Percentiles rank a stretch among this genome's conserved stretches.
Evolutionary conservation across 225 moss, liverwort and hornwort genomes (phyloP).

Genomic region (Rhytidiadelphus loreus): DNA sequence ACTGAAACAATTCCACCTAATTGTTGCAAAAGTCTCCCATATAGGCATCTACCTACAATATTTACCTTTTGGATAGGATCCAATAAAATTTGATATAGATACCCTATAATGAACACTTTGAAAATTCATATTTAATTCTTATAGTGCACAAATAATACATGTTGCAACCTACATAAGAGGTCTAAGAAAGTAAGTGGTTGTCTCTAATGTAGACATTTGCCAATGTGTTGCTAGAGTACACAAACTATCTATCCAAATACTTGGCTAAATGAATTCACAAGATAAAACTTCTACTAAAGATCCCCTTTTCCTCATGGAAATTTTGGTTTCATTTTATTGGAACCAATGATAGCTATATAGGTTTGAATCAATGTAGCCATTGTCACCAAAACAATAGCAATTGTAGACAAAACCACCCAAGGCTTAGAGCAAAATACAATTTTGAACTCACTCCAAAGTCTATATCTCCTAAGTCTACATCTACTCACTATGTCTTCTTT

Average conservation of each 20-base stretch:
- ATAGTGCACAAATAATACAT: too few relatives aligned
- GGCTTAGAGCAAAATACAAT: neutral
- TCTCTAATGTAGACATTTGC: fast-evolving
- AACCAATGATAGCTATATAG: neutral
- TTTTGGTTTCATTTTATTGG: neutral
- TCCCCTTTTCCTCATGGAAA: neutral
- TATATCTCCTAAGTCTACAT: neutral
- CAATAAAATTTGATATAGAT: too few relatives aligned
- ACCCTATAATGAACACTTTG: too few relatives aligned
- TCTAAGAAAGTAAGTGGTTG: too few relatives aligned
- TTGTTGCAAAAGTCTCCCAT: fast-evolving
- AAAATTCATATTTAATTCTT: too few relatives aligned
- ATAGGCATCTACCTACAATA: fast-evolving
- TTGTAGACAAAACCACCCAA: neutral
- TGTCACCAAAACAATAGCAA: neutral
- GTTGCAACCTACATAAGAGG: too few relatives aligned
- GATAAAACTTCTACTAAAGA: neutral
- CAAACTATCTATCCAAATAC: neutral
- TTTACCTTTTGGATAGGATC: too few relatives aligned
- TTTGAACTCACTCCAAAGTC: neutral
- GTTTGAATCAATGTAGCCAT: neutral
- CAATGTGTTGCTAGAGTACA: fast-evolving
- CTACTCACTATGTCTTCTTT: neutral
- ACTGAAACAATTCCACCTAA: fast-evolving
- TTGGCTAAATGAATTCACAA: neutral